Base-by-base conservation (phyloP, 139 green algal genomes). In the Micractinium conductrix region DNA sequence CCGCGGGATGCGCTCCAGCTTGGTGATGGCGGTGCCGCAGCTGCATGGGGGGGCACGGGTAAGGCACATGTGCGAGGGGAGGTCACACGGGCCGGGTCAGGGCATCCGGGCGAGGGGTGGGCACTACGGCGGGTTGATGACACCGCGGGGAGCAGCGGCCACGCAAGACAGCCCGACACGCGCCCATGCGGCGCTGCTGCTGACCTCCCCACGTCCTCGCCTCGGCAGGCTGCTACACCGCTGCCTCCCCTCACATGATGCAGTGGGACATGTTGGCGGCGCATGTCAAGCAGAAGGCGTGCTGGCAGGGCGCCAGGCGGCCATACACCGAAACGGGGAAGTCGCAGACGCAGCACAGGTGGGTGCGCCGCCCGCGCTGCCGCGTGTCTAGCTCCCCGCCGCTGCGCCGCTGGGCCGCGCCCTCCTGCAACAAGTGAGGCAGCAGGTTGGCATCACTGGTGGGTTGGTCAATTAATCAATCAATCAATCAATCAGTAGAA, bases 211-310 rank as follows among this genome's bases (percentile, higher is more conserved):
- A n/a, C n/a, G n/a, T n/a, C n/a, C n/a, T n/a, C n/a, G n/a, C n/a
- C n/a, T n/a, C n/a, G n/a, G n/a, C n/a, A n/a, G n/a, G n/a, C n/a
- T n/a, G n/a, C n/a, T n/a, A n/a, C n/a, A n/a, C n/a, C n/a, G n/a
- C n/a, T n/a, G n/a, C 26, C 38, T 8, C 26, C 7, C 42, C 93
- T 91, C 79, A 96, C 93, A 96, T 86, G 79, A 89, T 88, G 84
- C 93, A 96, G 5, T 68, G 80, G 0, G 87, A 35, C 92, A 96
- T 93, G 71, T 94, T 90, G 6, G 89, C 84, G 8, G 92, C 91
- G 63, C 94, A 97, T 5, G 84, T 81, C 7, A 97, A 76, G 89
- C 93, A 96, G 89, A 90, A 97, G 38, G 90, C 88, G 78, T 97
- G 94, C 10, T 94, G 85, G 87, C 94, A 97, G 0, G 94, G 94